phyloP scores from a whole-genome alignment of 2,329 filamentous ascomycete genomes.

The Colletotrichum sp. region DNA sequence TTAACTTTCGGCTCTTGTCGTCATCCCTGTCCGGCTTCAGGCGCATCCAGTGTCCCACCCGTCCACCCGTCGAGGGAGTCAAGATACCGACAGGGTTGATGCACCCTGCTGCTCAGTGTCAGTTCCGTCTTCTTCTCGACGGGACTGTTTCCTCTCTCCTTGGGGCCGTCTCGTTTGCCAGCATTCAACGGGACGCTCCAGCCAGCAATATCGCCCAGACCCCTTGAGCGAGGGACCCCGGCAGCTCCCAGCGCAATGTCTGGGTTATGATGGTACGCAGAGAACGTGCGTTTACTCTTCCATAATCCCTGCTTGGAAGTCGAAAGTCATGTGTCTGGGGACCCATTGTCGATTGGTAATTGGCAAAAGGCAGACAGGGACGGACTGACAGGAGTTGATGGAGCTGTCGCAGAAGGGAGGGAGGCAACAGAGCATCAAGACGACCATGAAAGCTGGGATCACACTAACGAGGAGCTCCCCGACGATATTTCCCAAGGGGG shows the following conservation, averaged over 20 bases:
- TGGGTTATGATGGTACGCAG: conserved; percentile 2
- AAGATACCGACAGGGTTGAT: neutral
- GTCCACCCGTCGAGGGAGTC: neutral
- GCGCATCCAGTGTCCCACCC: neutral
- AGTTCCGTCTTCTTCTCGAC: neutral
- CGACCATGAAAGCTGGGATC: neutral
- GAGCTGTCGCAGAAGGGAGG: neutral
- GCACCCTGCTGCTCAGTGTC: neutral
- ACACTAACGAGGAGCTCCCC: neutral
- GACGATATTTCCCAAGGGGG: neutral
- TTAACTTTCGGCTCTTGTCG: neutral
- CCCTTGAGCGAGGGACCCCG: neutral
- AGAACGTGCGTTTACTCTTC: conserved; percentile 10
- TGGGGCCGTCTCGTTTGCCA: neutral
- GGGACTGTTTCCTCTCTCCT: neutral
- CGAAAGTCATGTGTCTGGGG: conserved; percentile 3
- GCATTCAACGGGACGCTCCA: neutral
- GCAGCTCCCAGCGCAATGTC: neutral
- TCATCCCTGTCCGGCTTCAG: neutral
- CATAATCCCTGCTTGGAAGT: conserved; percentile 3
- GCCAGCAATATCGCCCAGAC: neutral
- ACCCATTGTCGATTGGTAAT: neutral
- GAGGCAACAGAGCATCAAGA: neutral
- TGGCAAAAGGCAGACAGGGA: neutral
- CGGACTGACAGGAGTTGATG: neutral